These are phyloP conservation scores for Periconia macrospinosa DNA, from an alignment of 2,329 filamentous ascomycete species.

Conservation along the genomic window DNA sequence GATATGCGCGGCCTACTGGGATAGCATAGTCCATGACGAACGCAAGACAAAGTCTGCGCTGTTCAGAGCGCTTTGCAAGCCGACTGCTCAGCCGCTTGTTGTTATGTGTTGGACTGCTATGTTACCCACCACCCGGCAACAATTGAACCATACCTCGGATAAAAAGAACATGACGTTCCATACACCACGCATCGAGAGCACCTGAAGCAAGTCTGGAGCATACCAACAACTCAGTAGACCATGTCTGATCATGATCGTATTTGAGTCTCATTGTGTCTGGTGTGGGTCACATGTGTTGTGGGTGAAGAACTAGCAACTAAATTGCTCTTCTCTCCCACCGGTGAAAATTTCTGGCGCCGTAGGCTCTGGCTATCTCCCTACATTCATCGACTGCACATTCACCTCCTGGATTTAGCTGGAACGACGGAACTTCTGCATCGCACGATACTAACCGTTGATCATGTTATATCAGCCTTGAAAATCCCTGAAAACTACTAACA, in stretches of 20 bases:
- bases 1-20: conserved; percentile 13
- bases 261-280: no score
- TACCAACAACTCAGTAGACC: neutral
- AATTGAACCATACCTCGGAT: neutral
- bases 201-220: neutral
- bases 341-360: no score
- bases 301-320: no score
- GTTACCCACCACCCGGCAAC: neutral
- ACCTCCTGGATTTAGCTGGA: neutral
- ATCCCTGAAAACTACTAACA: neutral
- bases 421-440: neutral
- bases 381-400: no score
- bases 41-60: conserved; percentile 15
- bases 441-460: conserved; percentile 1
- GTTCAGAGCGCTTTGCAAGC: neutral
- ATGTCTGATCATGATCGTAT: neutral
- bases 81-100: neutral
- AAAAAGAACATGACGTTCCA: neutral
- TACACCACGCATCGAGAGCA: neutral
- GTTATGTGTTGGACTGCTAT: neutral
- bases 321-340: no score
- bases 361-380: no score
- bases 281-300: no score
- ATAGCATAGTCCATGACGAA: neutral
- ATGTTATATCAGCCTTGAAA: no score